phyloP scores from a whole-genome alignment of 2,329 filamentous ascomycete genomes.

The Dothistroma pini region DNA sequence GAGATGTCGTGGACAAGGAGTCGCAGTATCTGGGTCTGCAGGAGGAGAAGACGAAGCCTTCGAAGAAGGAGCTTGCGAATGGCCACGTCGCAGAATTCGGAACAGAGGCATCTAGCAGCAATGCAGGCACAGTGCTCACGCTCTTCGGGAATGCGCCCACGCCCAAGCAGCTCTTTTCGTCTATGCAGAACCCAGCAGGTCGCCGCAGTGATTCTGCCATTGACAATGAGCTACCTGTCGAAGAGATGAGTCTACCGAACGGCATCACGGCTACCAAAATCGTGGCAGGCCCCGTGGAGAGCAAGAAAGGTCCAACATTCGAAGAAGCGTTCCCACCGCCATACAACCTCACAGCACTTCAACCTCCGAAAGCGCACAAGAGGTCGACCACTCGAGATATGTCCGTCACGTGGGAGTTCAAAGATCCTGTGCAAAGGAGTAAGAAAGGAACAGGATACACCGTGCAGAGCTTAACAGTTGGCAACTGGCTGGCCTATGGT shows the following conservation, averaged over 20 bases:
- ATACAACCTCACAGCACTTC: slow-evolving; percentile 60
- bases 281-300: slow-evolving; percentile 49
- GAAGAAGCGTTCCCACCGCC: slow-evolving; percentile 72
- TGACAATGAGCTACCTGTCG: slow-evolving; percentile 44
- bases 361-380: slow-evolving; percentile 66
- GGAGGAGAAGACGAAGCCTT: not conserved
- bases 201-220: slow-evolving; percentile 15
- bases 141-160: slow-evolving; percentile 71
- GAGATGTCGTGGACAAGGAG: slow-evolving; percentile 31
- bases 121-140: slow-evolving; percentile 64
- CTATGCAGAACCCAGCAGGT: slow-evolving; percentile 54
- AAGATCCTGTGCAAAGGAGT: slow-evolving; percentile 27
- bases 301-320: slow-evolving; percentile 58
- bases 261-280: slow-evolving; percentile 69
- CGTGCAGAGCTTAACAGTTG: slow-evolving; percentile 61
- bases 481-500: slow-evolving; percentile 61
- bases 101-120: slow-evolving; percentile 2
- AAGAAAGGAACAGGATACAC: slow-evolving; percentile 57
- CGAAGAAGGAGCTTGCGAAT: slow-evolving; percentile 22
- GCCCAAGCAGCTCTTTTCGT: slow-evolving; percentile 79
- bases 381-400: slow-evolving; percentile 59
- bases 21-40: slow-evolving; percentile 15
- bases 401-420: slow-evolving; percentile 47
- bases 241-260: slow-evolving; percentile 66
- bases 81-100: slow-evolving; percentile 8